Evolutionary conservation across 2,329 filamentous ascomycete species (phyloP).

Genomic region (Colletotrichum coccodes): DNA sequence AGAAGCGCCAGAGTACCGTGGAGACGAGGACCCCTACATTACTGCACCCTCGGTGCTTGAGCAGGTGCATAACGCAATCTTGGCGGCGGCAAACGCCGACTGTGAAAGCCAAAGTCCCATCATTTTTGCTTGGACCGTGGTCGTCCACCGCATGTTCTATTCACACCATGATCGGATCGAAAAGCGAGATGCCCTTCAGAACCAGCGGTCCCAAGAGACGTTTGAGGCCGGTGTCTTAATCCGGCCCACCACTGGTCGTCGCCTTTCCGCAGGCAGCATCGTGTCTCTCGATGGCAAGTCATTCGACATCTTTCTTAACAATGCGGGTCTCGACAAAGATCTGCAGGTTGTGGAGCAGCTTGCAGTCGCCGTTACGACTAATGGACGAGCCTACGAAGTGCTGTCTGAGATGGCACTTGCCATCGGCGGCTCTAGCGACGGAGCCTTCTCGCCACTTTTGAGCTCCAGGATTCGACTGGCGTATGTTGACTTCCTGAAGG

Average conservation of each 20-base stretch:
- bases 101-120: constrained; percentile 76
- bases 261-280: constrained; percentile 70
- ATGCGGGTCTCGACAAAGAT: constrained; percentile 60
- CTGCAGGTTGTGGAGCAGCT: constrained; percentile 61
- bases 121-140: constrained; percentile 83
- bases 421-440: constrained; percentile 55
- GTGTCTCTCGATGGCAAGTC: constrained; percentile 70
- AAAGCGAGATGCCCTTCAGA: constrained; percentile 65
- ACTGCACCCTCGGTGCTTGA: constrained; percentile 76
- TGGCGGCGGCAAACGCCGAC: constrained; percentile 65
- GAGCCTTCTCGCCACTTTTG: constrained; percentile 64
- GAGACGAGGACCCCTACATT: constrained; percentile 67
- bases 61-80: constrained; percentile 77
- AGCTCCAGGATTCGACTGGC: constrained; percentile 71
- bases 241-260: constrained; percentile 53
- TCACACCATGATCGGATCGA: constrained; percentile 72
- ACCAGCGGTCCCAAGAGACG: constrained; percentile 67
- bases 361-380: constrained; percentile 58
- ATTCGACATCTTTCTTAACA: constrained; percentile 67
- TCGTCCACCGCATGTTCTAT: constrained; percentile 76
- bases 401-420: constrained; percentile 60
- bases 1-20: constrained; percentile 38
- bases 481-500: constrained; percentile 77
- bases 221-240: constrained; percentile 60
- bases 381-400: constrained; percentile 64